Conservation (phyloP, 2,329 filamentous ascomycete species). For the Alternaria novae-zelandiae region DNA sequence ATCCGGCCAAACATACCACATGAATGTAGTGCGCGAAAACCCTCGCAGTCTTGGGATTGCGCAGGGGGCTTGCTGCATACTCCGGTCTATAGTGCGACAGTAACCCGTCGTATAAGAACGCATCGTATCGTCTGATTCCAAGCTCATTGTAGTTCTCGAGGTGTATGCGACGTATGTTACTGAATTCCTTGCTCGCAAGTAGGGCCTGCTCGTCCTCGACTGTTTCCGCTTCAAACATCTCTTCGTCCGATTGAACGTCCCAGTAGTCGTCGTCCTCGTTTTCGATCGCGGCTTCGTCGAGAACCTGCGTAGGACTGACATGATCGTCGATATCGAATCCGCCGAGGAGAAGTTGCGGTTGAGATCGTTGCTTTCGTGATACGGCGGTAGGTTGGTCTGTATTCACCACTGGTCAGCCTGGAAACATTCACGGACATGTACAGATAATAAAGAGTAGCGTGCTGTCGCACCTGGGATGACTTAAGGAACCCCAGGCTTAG, state of each 20-base stretch:
- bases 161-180: slow-evolving; percentile 47
- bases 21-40: slow-evolving; percentile 93
- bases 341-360: slow-evolving; percentile 29
- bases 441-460: not conserved
- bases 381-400: slow-evolving; percentile 33
- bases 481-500: not conserved
- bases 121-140: slow-evolving; percentile 52
- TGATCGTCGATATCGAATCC: slow-evolving; percentile 51
- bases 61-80: slow-evolving; percentile 67
- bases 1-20: slow-evolving; percentile 53
- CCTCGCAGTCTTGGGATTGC: slow-evolving; percentile 77
- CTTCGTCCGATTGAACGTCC: slow-evolving; percentile 57
- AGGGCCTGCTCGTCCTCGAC: slow-evolving; percentile 27
- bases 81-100: slow-evolving; percentile 55
- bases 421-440: not conserved
- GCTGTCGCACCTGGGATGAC: not conserved
- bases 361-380: slow-evolving; percentile 15
- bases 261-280: slow-evolving; percentile 58
- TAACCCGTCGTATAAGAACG: slow-evolving; percentile 56
- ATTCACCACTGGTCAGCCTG: slow-evolving; percentile 28
- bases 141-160: slow-evolving; percentile 44
- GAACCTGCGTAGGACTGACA: slow-evolving; percentile 43
- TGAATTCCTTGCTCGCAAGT: slow-evolving; percentile 41
- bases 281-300: slow-evolving; percentile 51
- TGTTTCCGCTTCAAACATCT: slow-evolving; percentile 43